Percentiles rank a stretch among this genome's conserved stretches.
These are phyloP conservation scores for Xylogone sp. DNA, from an alignment of 2,329 filamentous ascomycete species.

Conservation along the genomic window DNA sequence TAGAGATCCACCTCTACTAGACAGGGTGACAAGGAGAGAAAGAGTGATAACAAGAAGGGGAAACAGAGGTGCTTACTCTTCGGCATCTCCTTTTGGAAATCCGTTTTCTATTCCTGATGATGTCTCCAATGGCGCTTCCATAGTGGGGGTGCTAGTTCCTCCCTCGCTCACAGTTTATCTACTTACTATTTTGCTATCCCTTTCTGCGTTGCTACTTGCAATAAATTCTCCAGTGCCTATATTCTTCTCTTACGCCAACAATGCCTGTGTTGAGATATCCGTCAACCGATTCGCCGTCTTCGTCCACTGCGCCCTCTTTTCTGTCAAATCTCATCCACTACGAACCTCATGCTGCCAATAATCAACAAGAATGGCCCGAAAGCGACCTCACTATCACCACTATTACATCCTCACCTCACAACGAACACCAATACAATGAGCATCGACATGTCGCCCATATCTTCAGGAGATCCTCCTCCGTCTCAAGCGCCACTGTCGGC, in stretches of 20 bases:
- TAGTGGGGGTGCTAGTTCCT: too few relatives aligned
- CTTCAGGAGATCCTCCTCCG: not conserved
- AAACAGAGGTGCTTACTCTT: too few relatives aligned
- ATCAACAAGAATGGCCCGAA: not conserved
- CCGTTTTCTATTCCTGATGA: too few relatives aligned
- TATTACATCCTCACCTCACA: not conserved
- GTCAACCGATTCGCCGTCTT: not conserved
- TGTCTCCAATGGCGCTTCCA: too few relatives aligned
- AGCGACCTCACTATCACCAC: not conserved
- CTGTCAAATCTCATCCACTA: not conserved
- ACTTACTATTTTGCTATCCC: not conserved
- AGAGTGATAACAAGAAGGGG: too few relatives aligned
- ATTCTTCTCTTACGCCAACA: not conserved
- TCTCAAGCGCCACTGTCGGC: slow-evolving; percentile 10
- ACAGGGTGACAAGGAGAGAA: too few relatives aligned
- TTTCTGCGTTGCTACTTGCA: not conserved
- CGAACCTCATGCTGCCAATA: not conserved
- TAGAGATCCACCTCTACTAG: too few relatives aligned
- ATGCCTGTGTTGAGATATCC: not conserved
- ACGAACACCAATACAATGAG: not conserved
- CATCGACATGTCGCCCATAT: not conserved
- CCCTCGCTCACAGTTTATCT: too few relatives aligned
- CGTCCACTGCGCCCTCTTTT: not conserved
- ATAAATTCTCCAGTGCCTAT: not conserved
- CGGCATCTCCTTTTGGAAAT: too few relatives aligned